Evolutionary conservation across 140 eudicot genomes (phyloP), one percentile per base, ranked within the genome.

Genomic region (Anethum foeniculum): DNA sequence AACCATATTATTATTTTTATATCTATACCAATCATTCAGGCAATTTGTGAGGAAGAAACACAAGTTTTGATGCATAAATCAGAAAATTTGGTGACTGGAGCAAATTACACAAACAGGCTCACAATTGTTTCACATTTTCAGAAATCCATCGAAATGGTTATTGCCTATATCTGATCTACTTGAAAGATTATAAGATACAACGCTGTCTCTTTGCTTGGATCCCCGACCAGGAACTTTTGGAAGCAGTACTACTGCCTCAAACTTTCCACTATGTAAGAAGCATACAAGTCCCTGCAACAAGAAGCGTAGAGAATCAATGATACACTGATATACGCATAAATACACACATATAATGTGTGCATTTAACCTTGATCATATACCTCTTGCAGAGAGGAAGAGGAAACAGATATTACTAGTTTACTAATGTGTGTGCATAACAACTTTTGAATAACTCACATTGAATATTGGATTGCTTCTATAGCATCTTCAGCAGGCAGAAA

Each of bases 401-500:
- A 21, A 2, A 56, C 28, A 56, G 27, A 56, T 56, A 41, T 28
- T 41, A 72, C 52, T 39, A 72, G 32, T 23, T 56, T 23, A 6
- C 6, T 6, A 27, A 25, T 64, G 38, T 27, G 69, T 25, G 71
- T 64, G 38, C 71, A 10, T 11, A 13, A 43, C n/a, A 47, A 9
- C 48, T 27, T 79, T 34, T 15, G 23, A 81, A 69, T 54, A 10
- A 84, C 97, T 88, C 81, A 95, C 99, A 95, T 95, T 69, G 99
- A 95, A 82, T 95, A 87, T 82, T 90, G 85, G 84, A 95, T 92
- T 38, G 99, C 99, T 39, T 86, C 87, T 43, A 90, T 74, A 15
- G 99, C 99, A 82, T 86, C 84, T 30, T 85, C 92, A 72, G 97
- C 95, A 28, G 99, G 99, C 69, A 95, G 92, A 79, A 95, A 95